A percentile compares a stretch with the other conserved stretches of the same genome.
Conservation (phyloP, 495 filamentous ascomycete genomes). For the Mycothermus thermophilus region DNA sequence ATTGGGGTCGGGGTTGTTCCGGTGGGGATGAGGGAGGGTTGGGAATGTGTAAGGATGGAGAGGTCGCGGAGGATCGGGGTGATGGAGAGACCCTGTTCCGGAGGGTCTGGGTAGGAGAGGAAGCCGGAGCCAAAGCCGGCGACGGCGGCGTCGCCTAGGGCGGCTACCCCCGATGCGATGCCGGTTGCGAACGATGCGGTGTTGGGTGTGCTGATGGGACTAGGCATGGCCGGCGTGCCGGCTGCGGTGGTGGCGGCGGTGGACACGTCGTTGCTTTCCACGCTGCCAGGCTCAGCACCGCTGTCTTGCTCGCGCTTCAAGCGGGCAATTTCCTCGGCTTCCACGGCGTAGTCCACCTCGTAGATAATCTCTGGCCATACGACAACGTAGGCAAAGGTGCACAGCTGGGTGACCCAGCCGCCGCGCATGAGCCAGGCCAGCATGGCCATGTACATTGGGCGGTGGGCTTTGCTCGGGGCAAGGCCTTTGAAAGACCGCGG, state of each 20-base stretch:
- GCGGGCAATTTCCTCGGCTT: conserved; percentile 34
- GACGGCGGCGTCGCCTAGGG: conserved; percentile 11
- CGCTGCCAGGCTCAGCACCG: conserved; percentile 7
- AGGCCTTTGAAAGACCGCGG: conserved; percentile 68
- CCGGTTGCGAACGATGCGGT: too few species aligned
- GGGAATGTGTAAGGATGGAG: conserved; percentile 12
- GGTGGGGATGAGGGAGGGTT: conserved; percentile 8
- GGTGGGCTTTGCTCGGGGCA: conserved; percentile 80
- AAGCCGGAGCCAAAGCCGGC: conserved; percentile 14
- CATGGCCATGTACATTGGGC: conserved; percentile 73
- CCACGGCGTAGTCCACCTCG: conserved; percentile 43
- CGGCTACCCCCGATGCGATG: conserved; percentile 3
- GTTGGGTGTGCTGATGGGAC: too few species aligned
- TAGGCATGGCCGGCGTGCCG: too few species aligned
- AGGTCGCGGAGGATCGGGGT: conserved; percentile 16
- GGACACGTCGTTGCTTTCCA: conserved; percentile 9
- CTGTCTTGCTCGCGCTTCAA: conserved; percentile 13
- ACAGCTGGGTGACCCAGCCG: conserved; percentile 83
- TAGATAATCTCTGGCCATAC: conserved; percentile 48
- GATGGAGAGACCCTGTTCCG: not conserved
- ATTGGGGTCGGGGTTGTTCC: conserved; percentile 4
- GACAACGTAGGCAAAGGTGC: conserved; percentile 73
- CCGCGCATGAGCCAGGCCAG: conserved; percentile 83
- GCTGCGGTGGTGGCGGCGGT: not conserved
- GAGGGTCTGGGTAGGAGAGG: conserved; percentile 9